Evolutionary conservation across 2,329 filamentous ascomycete species (phyloP).

Genomic region (Penicillium freii): DNA sequence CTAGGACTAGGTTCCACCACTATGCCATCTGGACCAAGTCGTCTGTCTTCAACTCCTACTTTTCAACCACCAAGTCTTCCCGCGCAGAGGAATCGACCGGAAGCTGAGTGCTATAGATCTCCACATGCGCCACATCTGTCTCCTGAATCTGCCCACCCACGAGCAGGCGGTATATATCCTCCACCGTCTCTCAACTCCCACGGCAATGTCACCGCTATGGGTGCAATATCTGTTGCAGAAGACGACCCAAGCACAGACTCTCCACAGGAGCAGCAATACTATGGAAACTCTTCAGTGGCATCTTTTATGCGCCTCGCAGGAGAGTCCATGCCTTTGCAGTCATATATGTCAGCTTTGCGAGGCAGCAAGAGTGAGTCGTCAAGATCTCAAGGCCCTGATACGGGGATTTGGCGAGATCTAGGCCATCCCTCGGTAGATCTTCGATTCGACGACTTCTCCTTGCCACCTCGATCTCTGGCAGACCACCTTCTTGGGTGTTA

Average conservation of each 20-base stretch:
- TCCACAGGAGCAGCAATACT: slow-evolving; percentile 35
- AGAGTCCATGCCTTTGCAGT: slow-evolving; percentile 25
- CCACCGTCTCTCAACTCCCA: slow-evolving; percentile 18
- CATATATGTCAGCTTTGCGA: slow-evolving; percentile 16
- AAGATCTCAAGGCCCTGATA: slow-evolving; percentile 7
- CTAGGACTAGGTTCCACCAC: slow-evolving; percentile 17
- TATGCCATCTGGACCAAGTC: background rate
- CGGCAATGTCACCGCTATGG: slow-evolving; percentile 41
- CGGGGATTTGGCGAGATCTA: slow-evolving; percentile 12
- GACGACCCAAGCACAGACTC: slow-evolving; percentile 19
- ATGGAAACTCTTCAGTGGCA: slow-evolving; percentile 42
- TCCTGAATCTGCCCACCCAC: background rate
- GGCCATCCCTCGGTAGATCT: slow-evolving; percentile 17
- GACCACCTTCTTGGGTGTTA: slow-evolving; percentile 45
- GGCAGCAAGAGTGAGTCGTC: slow-evolving; percentile 5
- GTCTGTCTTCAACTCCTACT: background rate
- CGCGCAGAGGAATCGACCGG: background rate
- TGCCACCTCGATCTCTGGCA: slow-evolving; percentile 44
- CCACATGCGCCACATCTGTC: background rate
- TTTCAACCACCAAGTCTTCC: background rate
- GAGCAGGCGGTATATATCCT: slow-evolving; percentile 7
- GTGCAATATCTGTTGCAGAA: slow-evolving; percentile 37
- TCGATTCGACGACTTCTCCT: slow-evolving; percentile 33
- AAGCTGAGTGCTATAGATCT: background rate
- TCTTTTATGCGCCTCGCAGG: slow-evolving; percentile 43